Percentiles rank a stretch among this genome's conserved stretches.
phyloP scores from a whole-genome alignment of 129 eudicot genomes.

The Helichrysum umbraculigerum region DNA sequence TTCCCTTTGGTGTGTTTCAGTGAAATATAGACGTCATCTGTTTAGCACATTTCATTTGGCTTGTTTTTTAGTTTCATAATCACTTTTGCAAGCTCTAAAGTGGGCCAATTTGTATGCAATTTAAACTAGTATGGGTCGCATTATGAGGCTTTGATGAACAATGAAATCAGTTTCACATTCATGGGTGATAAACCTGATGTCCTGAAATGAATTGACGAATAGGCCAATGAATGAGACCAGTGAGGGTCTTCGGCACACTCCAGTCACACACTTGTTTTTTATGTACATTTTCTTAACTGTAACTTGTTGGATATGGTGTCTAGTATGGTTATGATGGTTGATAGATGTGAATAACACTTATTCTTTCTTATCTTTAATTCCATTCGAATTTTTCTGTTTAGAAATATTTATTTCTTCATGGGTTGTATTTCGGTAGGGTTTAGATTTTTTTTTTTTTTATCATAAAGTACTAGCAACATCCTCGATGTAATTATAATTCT shows the following conservation, averaged over 20 bases:
- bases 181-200: background rate
- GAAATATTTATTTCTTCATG: background rate
- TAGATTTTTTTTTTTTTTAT: no score
- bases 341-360: background rate
- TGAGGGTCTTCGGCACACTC: background rate
- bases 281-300: background rate
- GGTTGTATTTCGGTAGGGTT: background rate
- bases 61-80: background rate
- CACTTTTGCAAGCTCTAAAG: background rate
- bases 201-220: background rate
- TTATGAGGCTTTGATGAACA: background rate
- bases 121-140: constrained; percentile 2
- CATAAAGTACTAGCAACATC: background rate
- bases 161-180: background rate
- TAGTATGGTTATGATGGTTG: background rate
- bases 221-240: background rate
- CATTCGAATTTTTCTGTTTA: background rate
- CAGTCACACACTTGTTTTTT: background rate
- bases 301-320: background rate
- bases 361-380: background rate
- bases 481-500: background rate
- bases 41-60: constrained; percentile 4
- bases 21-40: background rate
- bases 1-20: background rate
- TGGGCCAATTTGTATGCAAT: background rate